Evolutionary conservation across 2,329 filamentous ascomycete genomes (phyloP).

Genomic region (Zarea fungicola): DNA sequence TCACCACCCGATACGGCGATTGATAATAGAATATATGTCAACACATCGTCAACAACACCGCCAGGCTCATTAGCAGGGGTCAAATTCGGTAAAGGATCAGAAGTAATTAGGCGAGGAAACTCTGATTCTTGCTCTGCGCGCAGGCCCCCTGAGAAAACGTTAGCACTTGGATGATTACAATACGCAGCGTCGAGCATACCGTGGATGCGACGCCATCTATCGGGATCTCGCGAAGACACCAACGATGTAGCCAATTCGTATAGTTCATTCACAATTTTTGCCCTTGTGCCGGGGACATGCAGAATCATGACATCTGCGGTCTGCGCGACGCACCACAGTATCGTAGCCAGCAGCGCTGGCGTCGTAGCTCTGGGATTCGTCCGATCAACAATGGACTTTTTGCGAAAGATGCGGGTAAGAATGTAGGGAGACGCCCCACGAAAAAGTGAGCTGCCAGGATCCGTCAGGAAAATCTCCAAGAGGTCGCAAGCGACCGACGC

Average conservation of each 20-base stretch:
- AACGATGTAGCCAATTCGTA: slow-evolving; percentile 32
- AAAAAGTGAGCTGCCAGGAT: slow-evolving; percentile 38
- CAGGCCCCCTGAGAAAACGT: slow-evolving; percentile 25
- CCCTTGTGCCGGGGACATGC: slow-evolving; percentile 34
- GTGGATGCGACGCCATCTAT: slow-evolving; percentile 32
- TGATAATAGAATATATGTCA: slow-evolving; percentile 40
- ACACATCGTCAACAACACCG: slow-evolving; percentile 35
- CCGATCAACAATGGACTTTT: slow-evolving; percentile 36
- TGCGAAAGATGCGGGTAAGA: slow-evolving; percentile 40
- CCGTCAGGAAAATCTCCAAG: slow-evolving; percentile 43
- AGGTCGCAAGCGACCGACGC: slow-evolving; percentile 40
- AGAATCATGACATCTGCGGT: slow-evolving; percentile 41
- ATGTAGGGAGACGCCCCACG: slow-evolving; percentile 43
- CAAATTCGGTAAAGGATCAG: slow-evolving; percentile 22
- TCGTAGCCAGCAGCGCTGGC: slow-evolving; percentile 40
- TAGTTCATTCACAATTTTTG: slow-evolving; percentile 32
- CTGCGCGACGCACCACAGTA: slow-evolving; percentile 44
- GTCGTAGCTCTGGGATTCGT: slow-evolving; percentile 35
- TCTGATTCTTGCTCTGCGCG: slow-evolving; percentile 27
- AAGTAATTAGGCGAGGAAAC: slow-evolving; percentile 20
- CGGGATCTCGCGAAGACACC: slow-evolving; percentile 30
- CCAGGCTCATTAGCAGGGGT: slow-evolving; percentile 31
- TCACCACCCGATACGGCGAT: slow-evolving; percentile 43
- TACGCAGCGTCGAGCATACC: no score
- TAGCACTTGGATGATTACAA: no score